These are phyloP conservation scores for Nannochloropsis gaditana DNA, from an alignment of 108 stramenopile species.

Conservation along the genomic window DNA sequence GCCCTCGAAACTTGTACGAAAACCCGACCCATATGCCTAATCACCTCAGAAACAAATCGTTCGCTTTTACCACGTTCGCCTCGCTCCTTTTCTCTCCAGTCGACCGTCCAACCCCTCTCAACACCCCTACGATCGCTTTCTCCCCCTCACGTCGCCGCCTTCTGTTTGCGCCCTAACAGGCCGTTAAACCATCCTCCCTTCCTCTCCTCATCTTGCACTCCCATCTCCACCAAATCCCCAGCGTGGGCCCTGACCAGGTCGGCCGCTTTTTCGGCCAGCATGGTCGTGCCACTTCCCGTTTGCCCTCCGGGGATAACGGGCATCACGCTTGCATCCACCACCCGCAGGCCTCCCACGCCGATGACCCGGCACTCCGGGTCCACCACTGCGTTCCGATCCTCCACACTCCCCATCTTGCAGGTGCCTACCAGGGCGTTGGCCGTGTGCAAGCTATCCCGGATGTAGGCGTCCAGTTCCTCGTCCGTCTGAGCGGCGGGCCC, in stretches of 20 bases:
- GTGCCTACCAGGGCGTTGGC: slow-evolving; percentile 47
- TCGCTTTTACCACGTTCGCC: too few species aligned
- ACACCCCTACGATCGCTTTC: too few species aligned
- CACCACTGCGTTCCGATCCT: slow-evolving; percentile 34
- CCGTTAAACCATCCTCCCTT: background rate
- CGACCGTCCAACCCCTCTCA: too few species aligned
- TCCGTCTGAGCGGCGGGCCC: slow-evolving; percentile 18
- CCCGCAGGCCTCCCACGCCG: slow-evolving; percentile 30
- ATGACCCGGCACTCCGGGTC: slow-evolving; percentile 31
- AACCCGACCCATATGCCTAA: too few species aligned
- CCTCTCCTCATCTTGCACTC: background rate
- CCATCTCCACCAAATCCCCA: background rate
- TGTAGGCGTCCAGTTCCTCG: slow-evolving; percentile 24
- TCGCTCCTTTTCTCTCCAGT: too few species aligned
- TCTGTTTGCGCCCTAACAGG: background rate
- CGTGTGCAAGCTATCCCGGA: slow-evolving; percentile 40
- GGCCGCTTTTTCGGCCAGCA: slow-evolving; percentile 47
- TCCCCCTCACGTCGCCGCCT: background rate
- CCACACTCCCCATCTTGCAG: slow-evolving; percentile 38
- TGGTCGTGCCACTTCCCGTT: slow-evolving; percentile 25
- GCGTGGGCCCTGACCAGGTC: slow-evolving; percentile 36
- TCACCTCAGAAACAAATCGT: too few species aligned
- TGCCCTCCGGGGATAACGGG: slow-evolving; percentile 44
- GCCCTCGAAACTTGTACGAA: too few species aligned
- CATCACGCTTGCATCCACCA: slow-evolving; percentile 44